Percentiles rank a stretch among this genome's conserved stretches.
These are phyloP conservation scores for Stylosanthes scabra DNA, from an alignment of 331 rosid genomes.

Conservation along the genomic window DNA sequence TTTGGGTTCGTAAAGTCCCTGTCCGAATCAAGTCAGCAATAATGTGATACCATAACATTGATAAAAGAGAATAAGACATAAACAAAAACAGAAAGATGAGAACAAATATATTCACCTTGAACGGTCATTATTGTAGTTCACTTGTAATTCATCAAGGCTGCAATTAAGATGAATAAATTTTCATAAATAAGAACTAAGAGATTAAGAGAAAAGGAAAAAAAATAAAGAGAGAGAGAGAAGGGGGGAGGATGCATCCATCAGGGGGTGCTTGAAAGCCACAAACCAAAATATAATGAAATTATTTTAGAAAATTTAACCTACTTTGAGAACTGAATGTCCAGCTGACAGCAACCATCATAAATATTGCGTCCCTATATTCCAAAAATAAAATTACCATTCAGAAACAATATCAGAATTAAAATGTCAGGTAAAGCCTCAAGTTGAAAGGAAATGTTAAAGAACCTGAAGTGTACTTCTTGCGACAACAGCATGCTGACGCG, in stretches of 20 bases:
- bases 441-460: conserved; percentile 28
- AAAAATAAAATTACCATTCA: conserved; percentile 35
- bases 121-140: conserved; percentile 93
- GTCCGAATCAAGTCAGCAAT: conserved; percentile 26
- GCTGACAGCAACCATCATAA: conserved; percentile 96
- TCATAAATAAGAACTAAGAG: neutral
- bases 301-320: conserved; percentile 50
- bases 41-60: conserved; percentile 11
- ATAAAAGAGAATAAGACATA: neutral
- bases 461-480: conserved; percentile 93
- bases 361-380: conserved; percentile 82
- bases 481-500: conserved; percentile 74
- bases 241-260: neutral
- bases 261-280: conserved; percentile 1
- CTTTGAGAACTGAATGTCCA: conserved; percentile 98
- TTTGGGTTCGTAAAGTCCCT: conserved; percentile 93
- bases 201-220: too few species aligned
- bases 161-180: conserved; percentile 40
- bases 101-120: conserved; percentile 68
- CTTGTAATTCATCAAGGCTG: conserved; percentile 98
- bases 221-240: neutral
- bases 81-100: conserved; percentile 11
- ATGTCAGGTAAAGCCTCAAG: conserved; percentile 15
- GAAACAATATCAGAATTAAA: conserved; percentile 31
- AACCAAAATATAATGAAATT: conserved; percentile 8